Conservation (phyloP, 768 basidiomycete genomes). For the Amanita polypyramis region DNA sequence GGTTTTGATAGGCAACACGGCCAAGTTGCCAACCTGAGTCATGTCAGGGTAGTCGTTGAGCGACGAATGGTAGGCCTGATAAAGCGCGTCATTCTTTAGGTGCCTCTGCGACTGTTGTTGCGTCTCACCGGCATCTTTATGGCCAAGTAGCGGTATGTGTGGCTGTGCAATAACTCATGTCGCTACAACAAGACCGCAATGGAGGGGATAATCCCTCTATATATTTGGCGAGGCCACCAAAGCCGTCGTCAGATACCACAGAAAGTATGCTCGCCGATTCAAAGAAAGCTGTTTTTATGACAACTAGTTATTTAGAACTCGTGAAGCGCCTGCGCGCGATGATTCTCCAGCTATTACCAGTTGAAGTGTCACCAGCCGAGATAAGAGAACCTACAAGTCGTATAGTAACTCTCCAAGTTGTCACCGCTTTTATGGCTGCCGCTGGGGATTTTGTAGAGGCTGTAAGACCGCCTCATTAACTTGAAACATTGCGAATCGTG, state of each 20-base stretch:
- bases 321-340: conserved; percentile 71
- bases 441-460: conserved; percentile 86
- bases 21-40: conserved; percentile 81
- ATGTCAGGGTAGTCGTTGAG: conserved; percentile 81
- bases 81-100: conserved; percentile 6
- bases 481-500: not conserved
- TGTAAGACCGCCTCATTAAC: conserved; percentile 29
- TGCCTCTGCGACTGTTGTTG: conserved; percentile 4
- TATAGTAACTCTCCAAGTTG: conserved; percentile 72
- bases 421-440: conserved; percentile 64
- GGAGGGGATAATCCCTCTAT: conserved; percentile 36
- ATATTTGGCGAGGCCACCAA: conserved; percentile 32
- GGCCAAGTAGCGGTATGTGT: conserved; percentile 17
- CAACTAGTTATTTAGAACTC: conserved; percentile 41
- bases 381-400: conserved; percentile 74
- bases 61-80: conserved; percentile 91
- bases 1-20: conserved; percentile 84
- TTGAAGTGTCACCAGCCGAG: conserved; percentile 58
- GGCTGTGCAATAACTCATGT: conserved; percentile 7
- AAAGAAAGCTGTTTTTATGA: not conserved
- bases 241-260: conserved; percentile 59
- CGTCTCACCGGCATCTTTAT: conserved; percentile 42
- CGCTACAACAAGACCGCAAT: conserved; percentile 13
- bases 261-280: conserved; percentile 43
- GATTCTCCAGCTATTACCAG: conserved; percentile 65